These are phyloP conservation scores for Durusdinium trenchii DNA, from an alignment of 73 alveolate species.

Conservation along the genomic window DNA sequence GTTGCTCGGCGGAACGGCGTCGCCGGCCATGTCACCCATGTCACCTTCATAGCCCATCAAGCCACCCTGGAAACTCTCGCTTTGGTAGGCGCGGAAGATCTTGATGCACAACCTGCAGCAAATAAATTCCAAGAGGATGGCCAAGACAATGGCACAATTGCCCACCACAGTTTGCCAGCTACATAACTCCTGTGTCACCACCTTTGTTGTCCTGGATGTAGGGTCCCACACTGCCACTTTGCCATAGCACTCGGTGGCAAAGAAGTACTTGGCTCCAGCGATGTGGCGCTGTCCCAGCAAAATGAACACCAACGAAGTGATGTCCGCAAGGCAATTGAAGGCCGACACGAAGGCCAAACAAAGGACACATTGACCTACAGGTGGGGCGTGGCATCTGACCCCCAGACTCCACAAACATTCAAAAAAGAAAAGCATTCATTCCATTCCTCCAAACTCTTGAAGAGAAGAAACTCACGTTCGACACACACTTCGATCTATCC, in stretches of 20 bases:
- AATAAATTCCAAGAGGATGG: constrained; percentile 10
- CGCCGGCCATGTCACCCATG: background rate
- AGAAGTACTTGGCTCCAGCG: constrained; percentile 41
- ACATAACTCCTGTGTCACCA: background rate
- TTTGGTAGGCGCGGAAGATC: constrained; percentile 38
- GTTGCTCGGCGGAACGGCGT: background rate
- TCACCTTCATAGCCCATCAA: background rate
- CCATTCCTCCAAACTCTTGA: no score
- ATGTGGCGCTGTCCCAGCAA: constrained; percentile 35
- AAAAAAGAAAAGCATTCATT: no score
- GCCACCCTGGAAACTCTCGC: background rate
- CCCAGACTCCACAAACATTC: no score
- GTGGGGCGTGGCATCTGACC: no score
- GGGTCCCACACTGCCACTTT: constrained; percentile 22
- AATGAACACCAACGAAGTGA: constrained; percentile 25
- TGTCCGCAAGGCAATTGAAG: constrained; percentile 54
- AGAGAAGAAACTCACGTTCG: no score
- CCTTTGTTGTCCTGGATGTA: background rate
- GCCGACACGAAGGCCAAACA: constrained; percentile 16
- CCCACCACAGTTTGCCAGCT: constrained; percentile 60
- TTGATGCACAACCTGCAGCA: constrained; percentile 59
- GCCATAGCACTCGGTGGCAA: constrained; percentile 35
- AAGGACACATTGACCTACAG: constrained; percentile 37
- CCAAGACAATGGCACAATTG: constrained; percentile 7
- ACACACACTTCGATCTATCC: no score